phyloP scores from a whole-genome alignment of 495 filamentous ascomycete species.

The Tetracladium setigerum region DNA sequence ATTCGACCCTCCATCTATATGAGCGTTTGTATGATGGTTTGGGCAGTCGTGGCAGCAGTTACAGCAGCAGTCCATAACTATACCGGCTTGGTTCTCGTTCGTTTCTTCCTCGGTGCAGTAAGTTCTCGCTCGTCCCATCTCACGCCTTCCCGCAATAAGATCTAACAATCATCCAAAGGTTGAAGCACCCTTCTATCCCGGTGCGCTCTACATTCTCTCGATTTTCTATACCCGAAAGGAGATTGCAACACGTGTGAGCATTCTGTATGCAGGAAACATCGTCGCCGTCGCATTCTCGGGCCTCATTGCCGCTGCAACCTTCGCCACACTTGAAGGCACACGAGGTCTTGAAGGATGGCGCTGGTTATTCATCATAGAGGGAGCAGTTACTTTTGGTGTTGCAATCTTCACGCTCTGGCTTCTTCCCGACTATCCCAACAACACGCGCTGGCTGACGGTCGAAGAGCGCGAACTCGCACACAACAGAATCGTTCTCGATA shows the following conservation, averaged over 20 bases:
- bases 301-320: slow-evolving; percentile 34
- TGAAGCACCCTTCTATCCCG: slow-evolving; percentile 35
- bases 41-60: slow-evolving; percentile 29
- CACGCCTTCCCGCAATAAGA: background rate
- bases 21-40: slow-evolving; percentile 28
- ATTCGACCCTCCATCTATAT: slow-evolving; percentile 23
- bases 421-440: slow-evolving; percentile 36
- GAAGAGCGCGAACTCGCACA: slow-evolving; percentile 34
- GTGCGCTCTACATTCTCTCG: slow-evolving; percentile 38
- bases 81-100: slow-evolving; percentile 26
- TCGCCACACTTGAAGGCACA: slow-evolving; percentile 19
- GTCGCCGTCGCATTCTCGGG: slow-evolving; percentile 36
- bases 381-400: slow-evolving; percentile 28
- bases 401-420: slow-evolving; percentile 30
- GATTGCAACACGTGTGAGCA: slow-evolving; percentile 32
- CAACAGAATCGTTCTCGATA: background rate
- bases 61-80: slow-evolving; percentile 29
- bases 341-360: slow-evolving; percentile 13
- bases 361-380: slow-evolving; percentile 26
- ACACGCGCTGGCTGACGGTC: slow-evolving; percentile 33
- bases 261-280: slow-evolving; percentile 34
- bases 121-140: slow-evolving; percentile 5
- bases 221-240: slow-evolving; percentile 45
- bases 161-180: slow-evolving; percentile 9
- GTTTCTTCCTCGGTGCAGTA: slow-evolving; percentile 29